Conservation (phyloP, 352 stramenopile genomes). For the Phytopythium sindhum region DNA sequence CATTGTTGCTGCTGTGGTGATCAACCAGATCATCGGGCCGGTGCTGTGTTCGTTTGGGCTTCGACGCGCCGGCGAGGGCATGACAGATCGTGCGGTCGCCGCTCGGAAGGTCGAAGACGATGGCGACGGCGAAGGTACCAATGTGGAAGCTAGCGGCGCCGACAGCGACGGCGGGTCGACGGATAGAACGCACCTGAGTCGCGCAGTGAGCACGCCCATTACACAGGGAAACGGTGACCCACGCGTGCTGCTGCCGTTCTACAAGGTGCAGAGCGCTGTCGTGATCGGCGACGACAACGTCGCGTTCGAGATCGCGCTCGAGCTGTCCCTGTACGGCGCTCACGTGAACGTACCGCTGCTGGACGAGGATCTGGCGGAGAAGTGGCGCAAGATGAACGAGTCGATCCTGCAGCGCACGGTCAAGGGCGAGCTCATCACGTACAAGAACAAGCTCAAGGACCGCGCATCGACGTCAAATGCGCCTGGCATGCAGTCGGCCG, state of each 20-base stretch:
- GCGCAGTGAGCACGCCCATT: constrained; percentile 4
- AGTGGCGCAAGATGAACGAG: constrained; percentile 64
- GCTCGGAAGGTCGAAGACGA: constrained; percentile 9
- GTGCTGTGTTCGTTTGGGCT: constrained; percentile 55
- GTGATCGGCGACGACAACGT: constrained; percentile 58
- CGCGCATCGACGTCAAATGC: constrained; percentile 9
- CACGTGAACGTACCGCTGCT: constrained; percentile 54
- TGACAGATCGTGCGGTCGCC: constrained; percentile 22
- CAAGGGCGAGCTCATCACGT: constrained; percentile 60
- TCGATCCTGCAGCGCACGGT: constrained; percentile 46
- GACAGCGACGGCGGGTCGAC: background rate
- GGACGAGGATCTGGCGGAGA: constrained; percentile 51
- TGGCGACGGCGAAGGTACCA: background rate
- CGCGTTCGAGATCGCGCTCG: constrained; percentile 57
- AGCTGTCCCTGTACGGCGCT: constrained; percentile 58
- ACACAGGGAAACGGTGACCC: constrained; percentile 30
- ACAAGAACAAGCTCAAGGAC: constrained; percentile 56
- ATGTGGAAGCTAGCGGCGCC: constrained; percentile 1
- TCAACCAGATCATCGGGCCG: constrained; percentile 64
- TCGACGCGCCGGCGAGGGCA: constrained; percentile 38
- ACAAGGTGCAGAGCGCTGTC: constrained; percentile 42
- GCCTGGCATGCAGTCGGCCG: constrained; percentile 32
- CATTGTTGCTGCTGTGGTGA: constrained; percentile 59
- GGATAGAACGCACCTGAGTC: constrained; percentile 11
- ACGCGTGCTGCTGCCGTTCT: constrained; percentile 38